Evolutionary conservation across 1,284 basidiomycete genomes (phyloP), one percentile per base, ranked within the genome.

Genomic region (Leccinum pachyderme): DNA sequence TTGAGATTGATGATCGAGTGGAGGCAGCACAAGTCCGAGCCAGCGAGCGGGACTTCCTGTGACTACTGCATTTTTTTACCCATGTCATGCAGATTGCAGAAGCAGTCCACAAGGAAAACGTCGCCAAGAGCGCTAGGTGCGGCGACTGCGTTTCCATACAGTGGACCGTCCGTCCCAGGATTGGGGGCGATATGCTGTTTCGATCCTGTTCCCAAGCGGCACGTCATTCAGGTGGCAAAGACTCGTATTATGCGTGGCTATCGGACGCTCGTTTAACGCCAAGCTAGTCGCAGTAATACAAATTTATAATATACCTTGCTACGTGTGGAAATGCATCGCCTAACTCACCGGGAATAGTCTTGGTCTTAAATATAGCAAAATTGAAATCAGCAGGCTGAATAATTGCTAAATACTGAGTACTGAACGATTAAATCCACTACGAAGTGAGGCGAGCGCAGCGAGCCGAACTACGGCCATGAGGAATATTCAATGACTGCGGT

Each of bases 41-140:
- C 49, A 58, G 58, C 58, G 58, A 27, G 35, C 25, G 6, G 33
- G 7, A n/a, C n/a, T 22, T 25, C 39, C 58, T 12, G 45, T 32
- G 22, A 25, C 27, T 22, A 28, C 27, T 6, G 11, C 22, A 7
- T 43, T 15, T 5, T 45, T 31, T 41, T 24, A 24, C 9, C 32
- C 37, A 12, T 48, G 8, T 37, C 33, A 22, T 35, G 27, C 5
- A 11, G 32, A 35, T 31, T 18, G 44, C 33, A 39, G 44, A 9
- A 15, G 27, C 15, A 4, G 13, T 47, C 12, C 27, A 22, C 59
- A 15, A 24, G 45, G 5, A 39, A 31, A 33, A 39, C 33, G 44
- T n/a, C 1, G 11, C 35, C 35, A 37, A 37, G 27, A 41, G 33
- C 33, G 33, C 33, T 35, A n/a, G n/a, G 22, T 7, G 32, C 22